These are phyloP conservation scores for Picea sitchensis DNA, from an alignment of 75 land plant species.

Conservation along the genomic window DNA sequence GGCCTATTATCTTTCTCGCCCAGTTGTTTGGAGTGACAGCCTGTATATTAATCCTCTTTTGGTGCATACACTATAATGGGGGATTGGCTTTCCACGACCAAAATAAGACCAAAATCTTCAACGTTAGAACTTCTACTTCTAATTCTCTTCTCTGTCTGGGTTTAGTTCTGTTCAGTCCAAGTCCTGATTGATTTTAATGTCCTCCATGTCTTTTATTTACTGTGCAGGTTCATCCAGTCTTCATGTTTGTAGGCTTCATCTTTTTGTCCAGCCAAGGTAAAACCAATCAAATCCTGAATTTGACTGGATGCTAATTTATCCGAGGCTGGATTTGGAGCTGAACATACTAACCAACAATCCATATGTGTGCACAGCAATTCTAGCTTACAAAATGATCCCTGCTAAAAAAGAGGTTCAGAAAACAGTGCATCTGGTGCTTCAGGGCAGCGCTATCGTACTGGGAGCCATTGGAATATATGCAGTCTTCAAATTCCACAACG, in stretches of 20 bases:
- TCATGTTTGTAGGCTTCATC: constrained; percentile 20
- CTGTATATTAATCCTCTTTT: background rate
- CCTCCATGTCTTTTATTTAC: too few species aligned
- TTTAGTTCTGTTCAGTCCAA: too few species aligned
- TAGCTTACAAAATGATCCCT: constrained; percentile 57
- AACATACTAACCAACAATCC: too few species aligned
- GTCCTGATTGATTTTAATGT: too few species aligned
- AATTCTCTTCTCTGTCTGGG: too few species aligned
- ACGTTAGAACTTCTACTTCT: background rate
- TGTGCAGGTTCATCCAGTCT: constrained; percentile 24
- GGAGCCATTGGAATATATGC: constrained; percentile 60
- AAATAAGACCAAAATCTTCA: background rate
- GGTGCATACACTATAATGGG: background rate
- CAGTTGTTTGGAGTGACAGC: background rate
- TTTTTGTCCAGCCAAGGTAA: constrained; percentile 20
- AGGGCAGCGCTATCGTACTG: constrained; percentile 35
- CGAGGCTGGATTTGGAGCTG: background rate
- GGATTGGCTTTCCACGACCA: background rate
- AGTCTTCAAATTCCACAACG: constrained; percentile 57
- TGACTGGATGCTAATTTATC: background rate
- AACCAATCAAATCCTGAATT: background rate
- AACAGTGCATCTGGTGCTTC: constrained; percentile 43
- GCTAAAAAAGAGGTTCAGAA: constrained; percentile 32
- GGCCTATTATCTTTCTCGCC: background rate
- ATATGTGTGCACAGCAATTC: constrained; percentile 27